These are phyloP conservation scores for Pythium phragmitis DNA, from an alignment of 352 stramenopile species.

Conservation along the genomic window DNA sequence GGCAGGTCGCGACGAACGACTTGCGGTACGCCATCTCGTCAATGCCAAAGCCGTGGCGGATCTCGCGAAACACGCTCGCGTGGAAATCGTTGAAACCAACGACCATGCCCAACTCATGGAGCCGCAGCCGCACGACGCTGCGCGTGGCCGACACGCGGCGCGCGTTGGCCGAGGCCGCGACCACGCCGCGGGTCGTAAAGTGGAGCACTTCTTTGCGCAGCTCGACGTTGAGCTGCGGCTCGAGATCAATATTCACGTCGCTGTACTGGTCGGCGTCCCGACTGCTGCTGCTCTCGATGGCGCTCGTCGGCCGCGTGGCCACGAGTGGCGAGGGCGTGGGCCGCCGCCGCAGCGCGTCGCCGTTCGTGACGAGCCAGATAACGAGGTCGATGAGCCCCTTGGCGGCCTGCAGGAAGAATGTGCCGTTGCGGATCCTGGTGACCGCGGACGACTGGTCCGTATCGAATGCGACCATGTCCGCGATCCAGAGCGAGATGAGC, in stretches of 20 bases:
- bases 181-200: conserved; percentile 84
- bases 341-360: conserved; percentile 21
- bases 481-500: conserved; percentile 77
- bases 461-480: conserved; percentile 53
- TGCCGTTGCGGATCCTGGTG: conserved; percentile 48
- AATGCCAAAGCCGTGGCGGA: conserved; percentile 78
- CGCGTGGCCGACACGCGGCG: conserved; percentile 44
- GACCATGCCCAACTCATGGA: conserved; percentile 82
- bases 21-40: conserved; percentile 73
- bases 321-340: neutral
- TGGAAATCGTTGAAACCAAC: conserved; percentile 82
- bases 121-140: conserved; percentile 63
- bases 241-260: conserved; percentile 77
- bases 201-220: conserved; percentile 88
- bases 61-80: conserved; percentile 68
- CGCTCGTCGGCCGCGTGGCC: conserved; percentile 31
- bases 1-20: conserved; percentile 77
- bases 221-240: conserved; percentile 85
- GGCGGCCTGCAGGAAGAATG: conserved; percentile 67
- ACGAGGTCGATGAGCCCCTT: conserved; percentile 84
- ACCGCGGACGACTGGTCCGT: conserved; percentile 32
- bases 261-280: conserved; percentile 44
- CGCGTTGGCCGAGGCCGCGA: conserved; percentile 71
- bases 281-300: conserved; percentile 15
- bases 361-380: conserved; percentile 83